Evolutionary conservation across 495 filamentous ascomycete genomes (phyloP).

Genomic region (Aspergillus wentii): DNA sequence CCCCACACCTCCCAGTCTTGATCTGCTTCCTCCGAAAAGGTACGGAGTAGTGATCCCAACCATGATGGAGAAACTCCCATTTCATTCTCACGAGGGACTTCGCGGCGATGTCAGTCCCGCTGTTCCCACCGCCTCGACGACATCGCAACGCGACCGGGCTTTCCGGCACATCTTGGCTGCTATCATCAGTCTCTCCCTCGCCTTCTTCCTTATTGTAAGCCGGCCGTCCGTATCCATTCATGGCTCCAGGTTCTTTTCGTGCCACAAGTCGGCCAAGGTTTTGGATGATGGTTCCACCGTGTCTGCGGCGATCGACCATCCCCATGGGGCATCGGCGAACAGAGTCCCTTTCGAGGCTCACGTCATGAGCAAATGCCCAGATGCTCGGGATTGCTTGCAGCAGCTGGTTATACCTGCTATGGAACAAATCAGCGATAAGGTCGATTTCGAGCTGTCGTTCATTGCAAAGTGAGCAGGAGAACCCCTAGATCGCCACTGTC

Average conservation of each 20-base stretch:
- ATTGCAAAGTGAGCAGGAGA: conserved; percentile 64
- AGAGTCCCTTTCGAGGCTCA: conserved; percentile 82
- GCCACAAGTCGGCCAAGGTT: conserved; percentile 3
- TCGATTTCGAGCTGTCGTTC: conserved; percentile 85
- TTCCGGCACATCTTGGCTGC: conserved; percentile 12
- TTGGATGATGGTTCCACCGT: background rate
- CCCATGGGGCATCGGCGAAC: too few species aligned
- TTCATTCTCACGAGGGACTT: conserved; percentile 13
- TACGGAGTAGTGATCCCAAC: too few species aligned
- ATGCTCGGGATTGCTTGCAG: conserved; percentile 74
- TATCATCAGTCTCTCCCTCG: conserved; percentile 12
- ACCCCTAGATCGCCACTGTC: conserved; percentile 1
- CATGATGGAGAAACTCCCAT: conserved; percentile 22
- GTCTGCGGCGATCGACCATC: conserved; percentile 1
- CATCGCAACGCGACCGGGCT: conserved; percentile 14
- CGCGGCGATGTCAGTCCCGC: background rate
- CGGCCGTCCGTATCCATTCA: conserved; percentile 7
- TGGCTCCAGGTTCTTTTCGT: conserved; percentile 5
- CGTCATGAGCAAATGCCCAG: conserved; percentile 94
- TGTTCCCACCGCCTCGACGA: conserved; percentile 1
- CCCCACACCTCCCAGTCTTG: too few species aligned
- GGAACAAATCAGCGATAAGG: conserved; percentile 73
- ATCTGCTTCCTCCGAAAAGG: too few species aligned
- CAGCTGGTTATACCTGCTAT: conserved; percentile 82
- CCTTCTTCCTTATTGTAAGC: conserved; percentile 18